A percentile compares a stretch with the other conserved stretches of the same genome.
phyloP scores from a whole-genome alignment of 768 basidiomycete genomes.

The Pleurotus salmoneostramineus region DNA sequence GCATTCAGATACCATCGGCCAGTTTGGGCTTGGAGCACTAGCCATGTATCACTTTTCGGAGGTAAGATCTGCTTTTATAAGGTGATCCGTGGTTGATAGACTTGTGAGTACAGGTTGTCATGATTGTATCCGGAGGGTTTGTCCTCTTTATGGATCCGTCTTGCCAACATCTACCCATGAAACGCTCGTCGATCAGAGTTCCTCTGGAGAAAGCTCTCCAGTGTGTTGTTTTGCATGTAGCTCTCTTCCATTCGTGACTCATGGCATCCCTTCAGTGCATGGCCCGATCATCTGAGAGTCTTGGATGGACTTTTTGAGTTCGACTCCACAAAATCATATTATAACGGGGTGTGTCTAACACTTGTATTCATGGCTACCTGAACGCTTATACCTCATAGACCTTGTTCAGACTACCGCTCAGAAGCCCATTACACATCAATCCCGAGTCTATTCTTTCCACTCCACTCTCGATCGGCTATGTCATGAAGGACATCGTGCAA shows the following conservation, averaged over 20 bases:
- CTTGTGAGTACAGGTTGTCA: conserved; percentile 25
- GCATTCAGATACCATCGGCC: conserved; percentile 37
- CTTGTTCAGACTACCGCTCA: conserved; percentile 43
- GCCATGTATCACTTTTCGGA: conserved; percentile 52
- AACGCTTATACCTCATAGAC: conserved; percentile 25
- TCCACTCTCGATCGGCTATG: conserved; percentile 16
- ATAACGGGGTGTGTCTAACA: conserved; percentile 34
- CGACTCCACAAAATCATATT: conserved; percentile 19
- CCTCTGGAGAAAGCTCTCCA: conserved; percentile 29
- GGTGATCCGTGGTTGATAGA: too few relatives aligned
- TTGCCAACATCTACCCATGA: conserved; percentile 32
- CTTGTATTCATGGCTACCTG: not conserved
- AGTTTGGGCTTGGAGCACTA: conserved; percentile 48
- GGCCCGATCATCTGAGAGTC: conserved; percentile 34
- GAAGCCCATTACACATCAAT: conserved; percentile 21
- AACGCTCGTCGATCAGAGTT: conserved; percentile 25
- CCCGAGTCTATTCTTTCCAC: conserved; percentile 16
- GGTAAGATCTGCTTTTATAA: conserved; percentile 27
- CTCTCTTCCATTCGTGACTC: not conserved
- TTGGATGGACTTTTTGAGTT: conserved; percentile 40
- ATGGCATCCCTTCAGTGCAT: conserved; percentile 24
- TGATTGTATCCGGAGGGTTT: conserved; percentile 24
- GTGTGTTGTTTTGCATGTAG: conserved; percentile 16
- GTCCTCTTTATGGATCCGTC: conserved; percentile 44
- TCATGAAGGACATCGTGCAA: conserved; percentile 22